Conservation (phyloP, 169 alveolate species). For the Plasmodium sp. region DNA sequence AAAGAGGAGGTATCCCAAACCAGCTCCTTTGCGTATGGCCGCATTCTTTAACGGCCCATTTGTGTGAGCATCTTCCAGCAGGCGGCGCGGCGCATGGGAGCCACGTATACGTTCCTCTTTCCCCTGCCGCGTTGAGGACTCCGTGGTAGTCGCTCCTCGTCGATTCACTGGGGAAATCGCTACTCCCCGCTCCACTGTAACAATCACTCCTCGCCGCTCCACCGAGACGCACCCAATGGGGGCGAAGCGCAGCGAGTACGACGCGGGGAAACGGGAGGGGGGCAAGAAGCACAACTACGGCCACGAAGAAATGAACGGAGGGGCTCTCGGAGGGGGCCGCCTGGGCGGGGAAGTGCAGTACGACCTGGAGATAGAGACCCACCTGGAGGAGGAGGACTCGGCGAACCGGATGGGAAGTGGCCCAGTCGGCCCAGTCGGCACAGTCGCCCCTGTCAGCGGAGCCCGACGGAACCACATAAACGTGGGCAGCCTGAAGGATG, state of each 20-base stretch:
- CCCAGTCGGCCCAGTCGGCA: background rate
- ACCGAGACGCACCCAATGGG: background rate
- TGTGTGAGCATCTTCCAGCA: background rate
- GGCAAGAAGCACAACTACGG: background rate
- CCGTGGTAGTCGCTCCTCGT: background rate
- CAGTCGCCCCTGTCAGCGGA: background rate
- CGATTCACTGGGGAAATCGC: background rate
- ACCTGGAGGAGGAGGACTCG: background rate
- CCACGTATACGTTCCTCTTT: background rate
- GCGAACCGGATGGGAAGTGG: background rate
- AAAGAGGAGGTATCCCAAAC: background rate
- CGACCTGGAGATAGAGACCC: conserved; percentile 40
- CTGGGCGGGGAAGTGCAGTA: background rate
- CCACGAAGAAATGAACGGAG: background rate
- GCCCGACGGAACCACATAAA: background rate
- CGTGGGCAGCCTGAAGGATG: conserved; percentile 1
- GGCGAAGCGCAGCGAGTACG: background rate
- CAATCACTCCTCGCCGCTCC: background rate
- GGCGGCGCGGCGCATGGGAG: background rate
- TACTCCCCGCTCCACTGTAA: background rate
- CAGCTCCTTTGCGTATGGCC: background rate
- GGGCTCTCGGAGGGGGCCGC: background rate
- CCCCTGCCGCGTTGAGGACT: background rate
- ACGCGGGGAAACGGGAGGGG: background rate
- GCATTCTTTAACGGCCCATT: background rate